A percentile compares a stretch with the other conserved stretches of the same genome.
phyloP scores from a whole-genome alignment of 1,284 basidiomycete genomes.

The Irpex lacteus region DNA sequence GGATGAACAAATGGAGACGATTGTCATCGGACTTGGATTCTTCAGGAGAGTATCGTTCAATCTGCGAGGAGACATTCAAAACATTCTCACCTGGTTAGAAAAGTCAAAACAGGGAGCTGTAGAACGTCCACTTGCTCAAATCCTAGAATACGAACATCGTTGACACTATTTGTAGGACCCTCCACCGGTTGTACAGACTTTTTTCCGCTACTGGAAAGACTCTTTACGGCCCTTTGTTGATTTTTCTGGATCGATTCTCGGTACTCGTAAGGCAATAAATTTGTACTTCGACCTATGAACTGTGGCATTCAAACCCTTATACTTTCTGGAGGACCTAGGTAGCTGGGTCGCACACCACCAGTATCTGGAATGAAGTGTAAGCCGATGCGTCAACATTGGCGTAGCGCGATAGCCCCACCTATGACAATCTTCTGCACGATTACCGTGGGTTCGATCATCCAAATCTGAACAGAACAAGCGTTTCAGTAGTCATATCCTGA shows the following conservation, averaged over 20 bases:
- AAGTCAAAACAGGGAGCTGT: not conserved
- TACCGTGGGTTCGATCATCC: conserved; percentile 59
- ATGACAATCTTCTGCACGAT: conserved; percentile 63
- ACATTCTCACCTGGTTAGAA: not conserved
- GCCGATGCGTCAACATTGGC: not conserved
- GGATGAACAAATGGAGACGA: not conserved
- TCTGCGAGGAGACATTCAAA: not conserved
- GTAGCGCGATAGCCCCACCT: conserved; percentile 32
- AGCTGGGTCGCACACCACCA: conserved; percentile 52
- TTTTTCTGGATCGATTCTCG: not conserved
- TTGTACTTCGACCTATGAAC: not conserved
- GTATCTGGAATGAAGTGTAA: conserved; percentile 36
- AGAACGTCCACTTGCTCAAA: not conserved
- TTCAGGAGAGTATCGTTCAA: not conserved
- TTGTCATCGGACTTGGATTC: not conserved
- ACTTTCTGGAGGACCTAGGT: conserved; percentile 63
- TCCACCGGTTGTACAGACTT: not conserved
- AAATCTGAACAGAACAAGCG: conserved; percentile 27
- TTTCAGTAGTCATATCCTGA: not conserved
- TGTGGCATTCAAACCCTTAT: conserved; percentile 23
- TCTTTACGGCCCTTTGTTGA: not conserved
- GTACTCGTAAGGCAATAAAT: not conserved
- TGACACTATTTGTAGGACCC: not conserved
- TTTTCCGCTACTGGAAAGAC: no score
- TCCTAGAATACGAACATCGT: not conserved